Evolutionary conservation across 129 eudicot genomes (phyloP).

Genomic region (Deinandra increscens): DNA sequence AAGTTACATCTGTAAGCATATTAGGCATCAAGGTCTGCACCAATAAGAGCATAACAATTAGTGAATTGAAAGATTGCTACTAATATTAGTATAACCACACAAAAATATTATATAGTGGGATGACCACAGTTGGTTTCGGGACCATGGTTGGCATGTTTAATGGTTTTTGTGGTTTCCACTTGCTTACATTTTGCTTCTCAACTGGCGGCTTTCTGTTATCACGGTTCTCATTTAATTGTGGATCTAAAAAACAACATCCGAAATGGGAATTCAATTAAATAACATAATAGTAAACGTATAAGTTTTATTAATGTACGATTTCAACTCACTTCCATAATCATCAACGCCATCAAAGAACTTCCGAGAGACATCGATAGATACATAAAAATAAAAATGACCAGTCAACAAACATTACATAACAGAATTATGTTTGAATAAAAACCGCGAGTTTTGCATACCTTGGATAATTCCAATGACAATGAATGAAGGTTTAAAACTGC

Average conservation of each 20-base stretch:
- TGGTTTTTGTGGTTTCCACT: constrained; percentile 32
- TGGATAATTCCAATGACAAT: constrained; percentile 59
- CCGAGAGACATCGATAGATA: constrained; percentile 12
- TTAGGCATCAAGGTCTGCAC: constrained; percentile 69
- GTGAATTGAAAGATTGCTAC: constrained; percentile 4
- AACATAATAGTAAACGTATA: constrained; percentile 33
- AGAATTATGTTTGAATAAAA: no score
- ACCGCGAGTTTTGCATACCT: constrained; percentile 39
- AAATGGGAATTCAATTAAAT: constrained; percentile 48
- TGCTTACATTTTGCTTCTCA: constrained; percentile 34
- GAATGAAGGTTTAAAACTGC: constrained; percentile 59
- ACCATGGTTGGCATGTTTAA: constrained; percentile 23
- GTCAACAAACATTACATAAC: constrained; percentile 34
- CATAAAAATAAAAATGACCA: constrained; percentile 17
- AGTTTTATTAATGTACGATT: constrained; percentile 13
- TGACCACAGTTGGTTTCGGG: constrained; percentile 35
- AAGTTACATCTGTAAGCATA: constrained; percentile 52
- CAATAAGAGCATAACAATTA: constrained; percentile 18
- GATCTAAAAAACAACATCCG: constrained; percentile 58
- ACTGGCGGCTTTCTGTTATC: constrained; percentile 50
- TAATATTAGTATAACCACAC: neutral
- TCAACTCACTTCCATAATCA: constrained; percentile 84
- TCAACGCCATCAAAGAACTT: constrained; percentile 96
- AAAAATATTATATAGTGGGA: neutral
- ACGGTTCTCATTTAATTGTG: constrained; percentile 52